Conservation (phyloP, 2,329 filamentous ascomycete genomes). For the Pyrenochaeta sp. region DNA sequence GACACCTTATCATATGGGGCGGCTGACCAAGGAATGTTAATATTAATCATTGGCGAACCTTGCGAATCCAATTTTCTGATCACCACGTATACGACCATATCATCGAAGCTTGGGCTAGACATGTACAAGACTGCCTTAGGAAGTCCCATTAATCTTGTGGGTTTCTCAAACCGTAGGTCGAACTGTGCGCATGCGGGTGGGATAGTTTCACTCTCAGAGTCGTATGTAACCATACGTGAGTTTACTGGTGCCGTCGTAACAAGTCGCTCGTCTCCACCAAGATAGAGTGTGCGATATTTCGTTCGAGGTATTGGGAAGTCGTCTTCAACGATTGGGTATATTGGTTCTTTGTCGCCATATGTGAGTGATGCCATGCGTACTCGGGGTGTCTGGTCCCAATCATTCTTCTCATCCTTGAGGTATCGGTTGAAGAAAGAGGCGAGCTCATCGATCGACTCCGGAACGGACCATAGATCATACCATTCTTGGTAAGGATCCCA, state of each 20-base stretch:
- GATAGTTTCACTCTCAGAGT: too few relatives aligned
- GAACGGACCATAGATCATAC: slow-evolving; percentile 22
- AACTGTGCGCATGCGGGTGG: slow-evolving; percentile 33
- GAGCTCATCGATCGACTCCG: slow-evolving; percentile 18
- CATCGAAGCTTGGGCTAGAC: slow-evolving; percentile 53
- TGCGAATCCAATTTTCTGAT: slow-evolving; percentile 31
- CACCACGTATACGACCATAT: slow-evolving; percentile 46
- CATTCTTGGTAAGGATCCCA: slow-evolving; percentile 25
- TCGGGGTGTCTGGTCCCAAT: slow-evolving; percentile 58
- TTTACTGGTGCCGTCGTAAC: too few relatives aligned
- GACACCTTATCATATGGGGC: slow-evolving; percentile 5
- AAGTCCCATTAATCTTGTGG: slow-evolving; percentile 55
- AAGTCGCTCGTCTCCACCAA: slow-evolving; percentile 1
- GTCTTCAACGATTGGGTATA: slow-evolving; percentile 19
- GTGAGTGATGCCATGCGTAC: slow-evolving; percentile 54
- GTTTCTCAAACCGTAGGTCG: slow-evolving; percentile 51
- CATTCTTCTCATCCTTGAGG: slow-evolving; percentile 55
- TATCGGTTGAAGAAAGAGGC: slow-evolving; percentile 57
- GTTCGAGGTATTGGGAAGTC: slow-evolving; percentile 27
- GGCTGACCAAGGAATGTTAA: slow-evolving; percentile 52
- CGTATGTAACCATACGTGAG: too few relatives aligned
- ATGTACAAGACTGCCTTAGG: slow-evolving; percentile 60
- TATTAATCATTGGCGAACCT: slow-evolving; percentile 52
- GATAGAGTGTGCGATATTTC: slow-evolving; percentile 19
- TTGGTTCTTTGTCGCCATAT: slow-evolving; percentile 17